A percentile compares a stretch with the other conserved stretches of the same genome.
phyloP scores from a whole-genome alignment of 495 filamentous ascomycete species.

The Neurospora pannonica region DNA sequence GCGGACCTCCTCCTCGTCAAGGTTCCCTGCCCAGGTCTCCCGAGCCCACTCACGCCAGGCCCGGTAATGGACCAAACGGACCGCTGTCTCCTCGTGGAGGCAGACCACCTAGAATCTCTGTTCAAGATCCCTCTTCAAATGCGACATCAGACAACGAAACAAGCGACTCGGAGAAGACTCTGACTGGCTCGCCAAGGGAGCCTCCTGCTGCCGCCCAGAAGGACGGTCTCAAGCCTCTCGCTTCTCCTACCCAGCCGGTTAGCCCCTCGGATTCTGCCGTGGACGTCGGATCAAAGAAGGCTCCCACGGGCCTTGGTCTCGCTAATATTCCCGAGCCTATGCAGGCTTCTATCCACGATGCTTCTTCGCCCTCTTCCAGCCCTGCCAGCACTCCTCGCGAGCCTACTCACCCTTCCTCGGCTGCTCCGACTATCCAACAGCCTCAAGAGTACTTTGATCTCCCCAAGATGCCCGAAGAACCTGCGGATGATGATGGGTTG shows the following conservation, averaged over 20 bases:
- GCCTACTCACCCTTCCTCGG: conserved; percentile 1
- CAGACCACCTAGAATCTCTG: neutral
- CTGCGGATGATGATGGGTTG: conserved; percentile 8
- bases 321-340: conserved; percentile 6
- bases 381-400: conserved; percentile 4
- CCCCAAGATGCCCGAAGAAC: conserved; percentile 4
- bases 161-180: neutral
- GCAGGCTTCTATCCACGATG: conserved; percentile 12
- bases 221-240: conserved; percentile 10
- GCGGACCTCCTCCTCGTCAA: neutral
- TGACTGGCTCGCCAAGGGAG: conserved; percentile 7
- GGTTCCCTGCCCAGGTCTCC: neutral
- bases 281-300: conserved; percentile 11
- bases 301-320: conserved; percentile 14
- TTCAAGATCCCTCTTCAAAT: neutral
- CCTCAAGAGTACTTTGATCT: conserved; percentile 21
- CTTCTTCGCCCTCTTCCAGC: conserved; percentile 9
- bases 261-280: conserved; percentile 20
- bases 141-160: neutral
- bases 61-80: neutral
- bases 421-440: conserved; percentile 15
- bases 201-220: conserved; percentile 26
- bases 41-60: neutral
- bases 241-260: conserved; percentile 10
- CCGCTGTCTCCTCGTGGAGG: neutral